These are phyloP conservation scores for Mycothermus thermophilus DNA, from an alignment of 495 filamentous ascomycete species.

Conservation along the genomic window DNA sequence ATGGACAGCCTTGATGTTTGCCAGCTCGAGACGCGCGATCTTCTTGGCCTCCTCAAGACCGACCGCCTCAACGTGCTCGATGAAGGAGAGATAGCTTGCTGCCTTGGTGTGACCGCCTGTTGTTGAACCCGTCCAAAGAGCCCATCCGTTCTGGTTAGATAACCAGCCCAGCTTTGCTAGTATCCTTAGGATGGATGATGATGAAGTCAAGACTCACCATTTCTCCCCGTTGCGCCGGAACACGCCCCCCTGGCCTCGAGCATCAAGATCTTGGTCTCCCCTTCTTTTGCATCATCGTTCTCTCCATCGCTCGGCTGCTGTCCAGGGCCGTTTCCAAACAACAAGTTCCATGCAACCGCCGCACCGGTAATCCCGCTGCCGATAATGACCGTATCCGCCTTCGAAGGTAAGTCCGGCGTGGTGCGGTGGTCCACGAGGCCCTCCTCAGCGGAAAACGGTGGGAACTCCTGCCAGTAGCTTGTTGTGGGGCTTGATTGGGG, in stretches of 20 bases:
- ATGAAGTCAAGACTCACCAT: conserved; percentile 26
- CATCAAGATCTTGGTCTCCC: conserved; percentile 29
- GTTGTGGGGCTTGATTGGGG: too few relatives aligned
- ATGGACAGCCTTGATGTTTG: conserved; percentile 43
- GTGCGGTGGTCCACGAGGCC: conserved; percentile 42
- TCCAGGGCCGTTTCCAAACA: conserved; percentile 16
- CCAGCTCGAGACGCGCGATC: conserved; percentile 43
- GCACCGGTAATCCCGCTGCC: conserved; percentile 60
- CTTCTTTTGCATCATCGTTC: background rate
- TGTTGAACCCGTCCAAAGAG: too few relatives aligned
- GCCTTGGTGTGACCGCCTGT: conserved; percentile 51
- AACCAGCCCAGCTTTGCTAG: too few relatives aligned
- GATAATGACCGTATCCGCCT: conserved; percentile 47
- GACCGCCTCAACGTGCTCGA: conserved; percentile 24
- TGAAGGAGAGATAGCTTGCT: conserved; percentile 44
- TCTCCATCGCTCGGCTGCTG: too few relatives aligned
- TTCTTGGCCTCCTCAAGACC: conserved; percentile 33
- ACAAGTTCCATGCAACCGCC: conserved; percentile 43
- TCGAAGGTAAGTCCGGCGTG: conserved; percentile 29
- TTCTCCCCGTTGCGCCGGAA: conserved; percentile 47
- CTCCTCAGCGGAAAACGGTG: too few relatives aligned
- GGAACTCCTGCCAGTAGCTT: too few relatives aligned
- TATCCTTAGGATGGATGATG: background rate
- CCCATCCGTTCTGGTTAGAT: too few relatives aligned
- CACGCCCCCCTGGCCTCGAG: conserved; percentile 44